Evolutionary conservation across 768 basidiomycete species (phyloP), one percentile per base, ranked within the genome.

Genomic region (Boletus reticulatus): DNA sequence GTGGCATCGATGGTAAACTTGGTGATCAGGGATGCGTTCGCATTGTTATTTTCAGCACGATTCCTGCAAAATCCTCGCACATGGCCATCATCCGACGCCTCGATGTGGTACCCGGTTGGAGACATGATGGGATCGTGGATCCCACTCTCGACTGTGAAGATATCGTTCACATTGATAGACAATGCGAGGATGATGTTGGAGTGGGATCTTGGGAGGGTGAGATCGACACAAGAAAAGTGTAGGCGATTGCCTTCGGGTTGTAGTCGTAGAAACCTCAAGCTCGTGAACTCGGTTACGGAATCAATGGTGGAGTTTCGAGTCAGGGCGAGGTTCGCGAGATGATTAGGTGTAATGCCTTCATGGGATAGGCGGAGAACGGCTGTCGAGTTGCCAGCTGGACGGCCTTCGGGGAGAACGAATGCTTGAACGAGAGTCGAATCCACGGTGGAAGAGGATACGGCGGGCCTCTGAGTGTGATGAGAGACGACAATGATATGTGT

Each of bases 1-100:
- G 53, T 27, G 9, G 53, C 47, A 27, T 57, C 53, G n/a, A 57
- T 22, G 14, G 53, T 49, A 22, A 57, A 57, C 34, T 55, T 55
- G n/a, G 27, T 57, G 36, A 54, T 24, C 17, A 36, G 34, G 34
- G 34, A 36, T 1, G 20, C n/a, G 22, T 19, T 4, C 12, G 1
- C 9, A 14, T 19, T 3, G 20, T 27, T 9, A 20, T 38, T 13
- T 10, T 43, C 36, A 6, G 6, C 20, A 24, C 22, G 42, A 22
- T 5, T 32, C 22, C 43, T 29, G 45, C 48, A 50, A 22, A 57
- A 51, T 1, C 48, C 57, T 22, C 57, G 48, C 8, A 12, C 48
- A 14, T 58, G 22, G 12, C 57, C 55, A 16, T 58, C 57, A 13
- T 58, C 43, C 11, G 57, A 58, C 7, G 38, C 32, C 31, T 36